Conservation (phyloP, 1,139 yeast species). For the Saccharomyces pastorianus region DNA sequence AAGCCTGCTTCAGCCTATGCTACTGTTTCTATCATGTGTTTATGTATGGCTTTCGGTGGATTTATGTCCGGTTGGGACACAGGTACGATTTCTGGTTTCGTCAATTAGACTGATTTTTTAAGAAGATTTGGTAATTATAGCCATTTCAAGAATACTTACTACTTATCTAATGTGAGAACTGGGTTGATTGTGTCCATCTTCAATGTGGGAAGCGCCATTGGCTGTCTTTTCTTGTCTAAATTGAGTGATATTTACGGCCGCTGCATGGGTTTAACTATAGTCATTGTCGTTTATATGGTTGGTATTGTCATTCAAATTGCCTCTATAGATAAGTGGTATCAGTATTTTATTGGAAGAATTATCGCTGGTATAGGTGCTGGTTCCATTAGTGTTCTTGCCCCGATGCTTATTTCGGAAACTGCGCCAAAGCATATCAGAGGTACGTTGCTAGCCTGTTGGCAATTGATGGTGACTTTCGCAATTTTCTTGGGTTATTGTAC, state of each 20-base stretch:
- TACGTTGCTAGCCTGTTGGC: conserved; percentile 54
- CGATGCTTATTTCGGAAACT: conserved; percentile 57
- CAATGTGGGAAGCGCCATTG: conserved; percentile 62
- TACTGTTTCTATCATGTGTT: conserved; percentile 36
- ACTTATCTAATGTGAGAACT: conserved; percentile 45
- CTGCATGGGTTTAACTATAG: conserved; percentile 15
- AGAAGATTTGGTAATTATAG: conserved; percentile 42
- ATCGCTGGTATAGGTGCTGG: conserved; percentile 60
- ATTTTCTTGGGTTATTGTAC: conserved; percentile 32
- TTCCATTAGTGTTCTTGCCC: conserved; percentile 50
- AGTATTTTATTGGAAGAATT: conserved; percentile 13
- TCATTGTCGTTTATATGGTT: not conserved
- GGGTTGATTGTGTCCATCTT: conserved; percentile 59
- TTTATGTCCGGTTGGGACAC: conserved; percentile 71
- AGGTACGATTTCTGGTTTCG: conserved; percentile 71
- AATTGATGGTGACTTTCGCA: conserved; percentile 55
- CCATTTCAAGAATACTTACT: conserved; percentile 28
- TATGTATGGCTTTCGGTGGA: conserved; percentile 59
- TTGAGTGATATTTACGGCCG: conserved; percentile 54
- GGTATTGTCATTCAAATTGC: not conserved
- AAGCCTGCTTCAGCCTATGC: conserved; percentile 12
- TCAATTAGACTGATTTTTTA: conserved; percentile 59
- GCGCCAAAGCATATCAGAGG: conserved; percentile 63
- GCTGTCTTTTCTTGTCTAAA: conserved; percentile 48
- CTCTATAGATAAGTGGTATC: not conserved